Evolutionary conservation across 768 basidiomycete genomes (phyloP), one percentile per base, ranked within the genome.

Genomic region (Boletales sp.): DNA sequence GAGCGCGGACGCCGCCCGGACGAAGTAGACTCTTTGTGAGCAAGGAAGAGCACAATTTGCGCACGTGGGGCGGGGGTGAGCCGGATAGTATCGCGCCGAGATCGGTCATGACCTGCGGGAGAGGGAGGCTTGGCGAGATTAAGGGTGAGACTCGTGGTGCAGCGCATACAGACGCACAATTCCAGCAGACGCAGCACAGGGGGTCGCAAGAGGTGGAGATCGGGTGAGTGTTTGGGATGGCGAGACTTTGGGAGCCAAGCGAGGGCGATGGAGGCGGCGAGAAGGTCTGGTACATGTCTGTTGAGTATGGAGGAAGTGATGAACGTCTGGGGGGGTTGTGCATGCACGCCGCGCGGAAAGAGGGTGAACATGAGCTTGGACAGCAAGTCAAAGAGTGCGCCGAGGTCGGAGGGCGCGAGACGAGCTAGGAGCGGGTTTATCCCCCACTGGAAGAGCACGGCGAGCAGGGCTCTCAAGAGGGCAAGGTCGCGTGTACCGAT

Each of bases 391-490:
- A 72, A 72, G 13, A 90, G 70, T 0, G 65, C 60, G 5, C 56
- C 32, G 32, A 14, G 14, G 14, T 34, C 21, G 4, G 21, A 21
- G 21, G 21, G 21, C 21, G 21, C 21, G 4, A 54, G 53, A 75
- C 37, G 74, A 69, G 8, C 69, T 66, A 10, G 70, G 64, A 13
- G 65, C 14, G 76, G 59, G 46, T 83, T 77, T 3, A 81, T 64
- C 8, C 80, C 85, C 89, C 88, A 89, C 55, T 81, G 83, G 61
- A 91, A 87, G 24, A 78, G 63, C 51, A 91, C 76, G 13, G 85
- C 79, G 14, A 87, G 62, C 29, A 90, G 72, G 0, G 82, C 84
- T 19, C 83, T 77, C 2, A 91, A 63, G 51, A 80, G 69, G 6
- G 72, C 67, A 29, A 90, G 63, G 65, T 92, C 89, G 44, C 85